Evolutionary conservation across 345 rosid genomes (phyloP).

Genomic region (Viola odorata): DNA sequence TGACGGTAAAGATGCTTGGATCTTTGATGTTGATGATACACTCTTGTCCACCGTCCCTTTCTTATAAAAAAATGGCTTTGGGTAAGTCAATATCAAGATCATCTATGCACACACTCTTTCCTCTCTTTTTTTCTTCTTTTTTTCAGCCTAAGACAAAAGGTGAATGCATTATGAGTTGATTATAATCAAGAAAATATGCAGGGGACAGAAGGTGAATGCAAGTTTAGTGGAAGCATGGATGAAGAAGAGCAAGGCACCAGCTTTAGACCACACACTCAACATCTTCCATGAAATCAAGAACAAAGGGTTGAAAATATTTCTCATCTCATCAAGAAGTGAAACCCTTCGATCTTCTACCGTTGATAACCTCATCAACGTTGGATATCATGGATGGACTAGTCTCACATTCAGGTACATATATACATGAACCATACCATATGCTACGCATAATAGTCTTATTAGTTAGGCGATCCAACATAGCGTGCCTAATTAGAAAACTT

Average conservation of each 20-base stretch:
- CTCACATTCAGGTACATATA: constrained; percentile 63
- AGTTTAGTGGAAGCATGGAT: constrained; percentile 64
- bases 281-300: constrained; percentile 58
- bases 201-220: constrained; percentile 62
- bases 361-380: constrained; percentile 68
- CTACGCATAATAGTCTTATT: too few species aligned
- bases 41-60: constrained; percentile 70
- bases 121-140: background rate
- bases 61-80: constrained; percentile 54
- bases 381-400: constrained; percentile 78
- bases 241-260: constrained; percentile 51
- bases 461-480: background rate
- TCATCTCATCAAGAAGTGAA: constrained; percentile 76
- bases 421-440: background rate
- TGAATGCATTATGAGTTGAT: background rate
- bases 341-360: constrained; percentile 67
- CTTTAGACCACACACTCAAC: constrained; percentile 44
- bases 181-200: constrained; percentile 14
- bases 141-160: background rate
- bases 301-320: constrained; percentile 62
- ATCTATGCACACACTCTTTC: too few species aligned
- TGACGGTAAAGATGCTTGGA: constrained; percentile 72
- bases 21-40: constrained; percentile 68
- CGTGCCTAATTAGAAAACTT: background rate
- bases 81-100: constrained; percentile 28